Evolutionary conservation across 116 monocot genomes (phyloP), one percentile per base, ranked within the genome.

Genomic region (Zostera marina): DNA sequence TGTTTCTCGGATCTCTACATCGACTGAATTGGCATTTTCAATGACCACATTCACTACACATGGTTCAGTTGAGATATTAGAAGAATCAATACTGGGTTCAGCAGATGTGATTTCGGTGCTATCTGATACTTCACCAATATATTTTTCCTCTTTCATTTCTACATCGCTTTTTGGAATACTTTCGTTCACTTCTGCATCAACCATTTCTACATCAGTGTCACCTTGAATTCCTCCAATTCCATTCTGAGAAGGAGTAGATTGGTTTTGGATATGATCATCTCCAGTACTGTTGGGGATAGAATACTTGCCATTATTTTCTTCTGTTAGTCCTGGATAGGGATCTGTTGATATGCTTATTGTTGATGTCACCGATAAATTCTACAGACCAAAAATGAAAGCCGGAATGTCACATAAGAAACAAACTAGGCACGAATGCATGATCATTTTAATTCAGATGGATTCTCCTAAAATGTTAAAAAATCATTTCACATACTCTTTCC

Each of bases 401-500:
- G n/a, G 44, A 41, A 41, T 41, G 7, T 47, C 25, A 47, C 46
- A 61, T 12, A 61, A 55, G 21, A 59, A 43, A 43, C 11, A 41
- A 40, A 58, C 8, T 4, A 20, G 21, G 11, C 15, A 40, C 5
- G n/a, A 11, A 20, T 11, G 11, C 15, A 40, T 13, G n/a, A 11
- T n/a, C 39, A 14, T 25, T 56, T 56, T 4, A 26, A 17, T 11
- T 24, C 20, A 10, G 11, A 57, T 57, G 10, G 5, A 53, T 32
- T 32, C 32, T 32, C 32, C 32, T 39, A 53, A 23, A 23, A 53
- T 22, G 12, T 13, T 4, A 54, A 22, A 24, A 3, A 22, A 51
- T 56, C 15, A 32, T 54, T 26, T 54, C 54, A 24, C 63, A 38
- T 26, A 94, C 94, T 88, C 85, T 94, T 55, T 94, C 88, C 46